Evolutionary conservation across 495 filamentous ascomycete genomes (phyloP).

Genomic region (Xylaria grammica): DNA sequence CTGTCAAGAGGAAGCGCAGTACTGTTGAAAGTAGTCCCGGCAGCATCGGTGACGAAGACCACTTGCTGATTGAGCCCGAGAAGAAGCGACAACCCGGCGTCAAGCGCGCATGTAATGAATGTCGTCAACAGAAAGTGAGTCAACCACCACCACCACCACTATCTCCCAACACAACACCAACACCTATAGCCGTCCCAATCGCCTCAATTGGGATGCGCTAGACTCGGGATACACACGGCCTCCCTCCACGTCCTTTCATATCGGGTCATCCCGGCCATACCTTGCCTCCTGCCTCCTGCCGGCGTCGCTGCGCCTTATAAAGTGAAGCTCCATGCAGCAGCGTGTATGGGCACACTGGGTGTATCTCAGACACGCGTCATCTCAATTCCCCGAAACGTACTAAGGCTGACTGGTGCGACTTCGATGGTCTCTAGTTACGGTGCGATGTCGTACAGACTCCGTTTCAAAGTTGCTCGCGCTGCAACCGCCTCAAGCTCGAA

Average conservation of each 20-base stretch:
- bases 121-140: constrained; percentile 89
- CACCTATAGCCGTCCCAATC: neutral
- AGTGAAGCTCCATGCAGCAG: constrained; percentile 13
- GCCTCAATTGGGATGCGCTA: neutral
- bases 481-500: constrained; percentile 80
- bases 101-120: constrained; percentile 93
- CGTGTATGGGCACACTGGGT: neutral
- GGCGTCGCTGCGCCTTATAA: neutral
- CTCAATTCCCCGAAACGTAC: constrained; percentile 8
- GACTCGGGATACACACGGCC: neutral
- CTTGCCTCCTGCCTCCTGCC: neutral
- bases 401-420: constrained; percentile 22
- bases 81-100: constrained; percentile 73
- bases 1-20: constrained; percentile 55
- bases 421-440: constrained; percentile 61
- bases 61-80: constrained; percentile 61
- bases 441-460: constrained; percentile 91
- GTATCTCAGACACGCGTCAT: constrained; percentile 15
- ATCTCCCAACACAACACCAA: neutral
- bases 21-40: constrained; percentile 69
- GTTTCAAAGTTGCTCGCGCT: constrained; percentile 80
- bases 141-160: constrained; percentile 14
- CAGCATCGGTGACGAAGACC: constrained; percentile 68
- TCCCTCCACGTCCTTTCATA: neutral
- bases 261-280: neutral